Base-by-base conservation (phyloP, 352 stramenopile genomes). In the Phytophthora tentaculata region DNA sequence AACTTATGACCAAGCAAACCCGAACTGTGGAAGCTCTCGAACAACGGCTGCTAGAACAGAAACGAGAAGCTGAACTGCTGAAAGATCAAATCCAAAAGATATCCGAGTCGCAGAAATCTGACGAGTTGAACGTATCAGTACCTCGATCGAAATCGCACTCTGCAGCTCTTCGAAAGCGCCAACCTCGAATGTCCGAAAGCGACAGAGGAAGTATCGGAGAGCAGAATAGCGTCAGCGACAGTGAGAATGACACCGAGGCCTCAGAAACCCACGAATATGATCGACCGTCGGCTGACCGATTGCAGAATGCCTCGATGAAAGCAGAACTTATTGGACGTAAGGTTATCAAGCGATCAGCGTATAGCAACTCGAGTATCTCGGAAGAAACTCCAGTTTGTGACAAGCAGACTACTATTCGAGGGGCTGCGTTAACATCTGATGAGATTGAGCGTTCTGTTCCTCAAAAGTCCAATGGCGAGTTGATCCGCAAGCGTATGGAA, bases 401-500 rank as follows among this genome's bases (percentile, higher is more conserved):
- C 37, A 73, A 73, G 35, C 50, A 66, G 2, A 63, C 32, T 23
- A 37, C 52, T 3, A 6, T 69, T 41, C 64, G 69, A 45, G 45
- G 22, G 41, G 64, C 64, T 50, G 26, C 26, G 35, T 61, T 64
- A 37, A 49, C 54, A 22, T 45, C 49, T 3, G 58, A 64, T 24
- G 37, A 19, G 7, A 35, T 54, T 5, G 58, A 64, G 17, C 49
- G 20, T 14, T 56, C 45, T 22, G 17, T 59, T 20, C 26, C 51
- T 14, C 28, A 56, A 24, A 64, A 79, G 24, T 80, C 76, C 6
- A 71, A 73, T 26, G 89, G 77, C 16, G 86, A 92, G 35, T 57
- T 80, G 50, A 90, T 94, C 54, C 79, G 84, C 3, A 77, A 80
- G 19, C 81, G 83, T 17, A 89, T 92, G 77, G 83, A 92, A 43